Evolutionary conservation across 2,329 filamentous ascomycete genomes (phyloP).

Genomic region (Fusarium verrucosum): DNA sequence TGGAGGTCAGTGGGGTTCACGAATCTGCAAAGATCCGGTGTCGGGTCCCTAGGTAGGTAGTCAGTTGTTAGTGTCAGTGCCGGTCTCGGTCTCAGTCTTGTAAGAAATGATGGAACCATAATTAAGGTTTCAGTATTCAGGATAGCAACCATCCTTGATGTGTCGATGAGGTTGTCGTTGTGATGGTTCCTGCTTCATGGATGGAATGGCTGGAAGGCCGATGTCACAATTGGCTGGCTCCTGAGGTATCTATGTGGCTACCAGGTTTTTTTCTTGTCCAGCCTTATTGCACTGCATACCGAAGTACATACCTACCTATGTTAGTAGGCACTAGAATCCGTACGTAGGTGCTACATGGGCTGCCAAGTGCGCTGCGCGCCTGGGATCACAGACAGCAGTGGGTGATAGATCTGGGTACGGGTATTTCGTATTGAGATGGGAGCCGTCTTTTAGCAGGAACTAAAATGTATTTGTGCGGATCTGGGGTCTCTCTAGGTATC

Average conservation of each 20-base stretch:
- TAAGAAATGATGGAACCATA: constrained; percentile 7
- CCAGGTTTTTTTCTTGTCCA: neutral
- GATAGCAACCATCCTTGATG: constrained; percentile 9
- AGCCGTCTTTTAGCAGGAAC: too few species aligned
- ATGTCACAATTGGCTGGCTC: constrained; percentile 29
- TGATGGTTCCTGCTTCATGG: constrained; percentile 6
- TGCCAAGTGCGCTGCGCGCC: constrained; percentile 26
- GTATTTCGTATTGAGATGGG: neutral
- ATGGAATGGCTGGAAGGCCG: constrained; percentile 21
- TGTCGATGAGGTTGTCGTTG: constrained; percentile 10
- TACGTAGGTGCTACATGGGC: constrained; percentile 18
- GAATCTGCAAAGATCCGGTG: constrained; percentile 1
- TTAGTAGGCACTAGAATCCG: too few species aligned
- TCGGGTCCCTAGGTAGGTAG: neutral
- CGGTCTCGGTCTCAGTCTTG: constrained; percentile 11
- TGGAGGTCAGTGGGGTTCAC: constrained; percentile 19
- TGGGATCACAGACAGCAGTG: neutral
- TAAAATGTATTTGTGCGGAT: neutral
- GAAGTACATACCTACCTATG: too few species aligned
- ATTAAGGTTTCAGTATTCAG: constrained; percentile 2
- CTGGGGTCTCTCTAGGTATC: neutral
- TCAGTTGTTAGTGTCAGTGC: too few species aligned
- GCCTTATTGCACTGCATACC: constrained; percentile 14
- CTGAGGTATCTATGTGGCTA: too few species aligned
- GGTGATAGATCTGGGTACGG: neutral